Evolutionary conservation across 2,329 filamentous ascomycete species (phyloP), one percentile per base, ranked within the genome.

Genomic region (Exophiala sp.): DNA sequence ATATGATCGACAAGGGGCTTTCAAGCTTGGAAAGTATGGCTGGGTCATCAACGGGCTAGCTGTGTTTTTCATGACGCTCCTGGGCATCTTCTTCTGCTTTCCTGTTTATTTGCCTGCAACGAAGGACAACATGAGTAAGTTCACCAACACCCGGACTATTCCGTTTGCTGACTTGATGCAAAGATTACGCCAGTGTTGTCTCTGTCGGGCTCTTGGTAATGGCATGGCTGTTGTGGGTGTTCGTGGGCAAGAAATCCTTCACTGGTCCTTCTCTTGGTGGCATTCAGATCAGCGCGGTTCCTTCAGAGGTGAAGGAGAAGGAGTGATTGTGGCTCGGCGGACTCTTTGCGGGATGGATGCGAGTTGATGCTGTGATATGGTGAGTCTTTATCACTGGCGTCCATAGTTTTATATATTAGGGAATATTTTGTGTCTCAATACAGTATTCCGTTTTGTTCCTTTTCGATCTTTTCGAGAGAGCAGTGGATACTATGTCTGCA

Each of bases 11-110:
- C 71, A 70, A 52, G 75, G 75, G 0, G 75, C 75, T 0, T 79
- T 78, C 65, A 77, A 73, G 71, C 63, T 78, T 20, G 75, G 75
- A 0, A 66, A 65, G 4, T 18, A 74, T 32, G 75, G 75, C 1
- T 49, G 71, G 16, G 62, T 72, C 41, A 62, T 70, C 7, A 77
- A 78, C 55, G n/a, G 21, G 10, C 7, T 29, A 24, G 42, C 42
- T 24, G 11, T 44, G 24, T 44, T 18, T 10, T 44, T 24, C 18
- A 44, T 44, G 42, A 14, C 42, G n/a, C 21, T 44, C 24, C 9
- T 44, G 18, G 21, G 16, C 8, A 16, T 44, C 20, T 24, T 44
- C 18, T 32, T 44, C 20, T 24, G 18, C 18, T 44, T 44, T 18
- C 42, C 42, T 3, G n/a, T 44, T 9, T 44, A 44, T 14, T n/a